A percentile compares a stretch with the other conserved stretches of the same genome.
Conservation (phyloP, 2,329 filamentous ascomycete species). For the Diplodia sapinea region DNA sequence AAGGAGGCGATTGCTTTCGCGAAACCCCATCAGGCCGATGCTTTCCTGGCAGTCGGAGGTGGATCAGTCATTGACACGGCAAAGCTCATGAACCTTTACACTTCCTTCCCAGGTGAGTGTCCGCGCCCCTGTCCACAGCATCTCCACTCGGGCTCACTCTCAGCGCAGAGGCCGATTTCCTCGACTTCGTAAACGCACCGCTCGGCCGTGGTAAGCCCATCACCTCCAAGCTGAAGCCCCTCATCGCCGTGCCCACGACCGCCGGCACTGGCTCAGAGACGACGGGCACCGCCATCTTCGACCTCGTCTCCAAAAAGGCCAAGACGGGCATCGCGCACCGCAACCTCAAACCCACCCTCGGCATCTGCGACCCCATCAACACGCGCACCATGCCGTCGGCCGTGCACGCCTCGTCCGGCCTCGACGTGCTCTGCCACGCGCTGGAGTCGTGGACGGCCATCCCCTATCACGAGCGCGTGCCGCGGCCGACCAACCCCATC, state of each 20-base stretch:
- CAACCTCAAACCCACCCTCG: slow-evolving; percentile 92
- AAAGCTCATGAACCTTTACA: slow-evolving; percentile 98
- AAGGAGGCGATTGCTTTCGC: slow-evolving; percentile 87
- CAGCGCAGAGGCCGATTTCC: slow-evolving; percentile 76
- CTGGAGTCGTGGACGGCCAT: slow-evolving; percentile 98
- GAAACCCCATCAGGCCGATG: slow-evolving; percentile 80
- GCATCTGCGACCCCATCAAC: slow-evolving; percentile 85
- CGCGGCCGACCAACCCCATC: slow-evolving; percentile 86
- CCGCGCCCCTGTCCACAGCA: background rate
- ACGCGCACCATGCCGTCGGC: slow-evolving; percentile 94
- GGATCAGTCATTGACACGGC: slow-evolving; percentile 98
- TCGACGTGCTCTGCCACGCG: slow-evolving; percentile 94
- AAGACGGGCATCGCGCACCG: slow-evolving; percentile 97
- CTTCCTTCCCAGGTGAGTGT: slow-evolving; percentile 68
- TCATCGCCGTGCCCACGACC: slow-evolving; percentile 84
- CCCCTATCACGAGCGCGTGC: slow-evolving; percentile 84
- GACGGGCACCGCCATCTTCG: slow-evolving; percentile 97
- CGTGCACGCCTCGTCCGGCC: slow-evolving; percentile 87
- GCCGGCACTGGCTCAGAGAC: slow-evolving; percentile 92
- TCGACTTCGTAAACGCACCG: slow-evolving; percentile 97
- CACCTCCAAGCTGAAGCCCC: slow-evolving; percentile 70
- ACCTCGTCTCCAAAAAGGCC: slow-evolving; percentile 83
- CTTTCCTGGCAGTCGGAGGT: slow-evolving; percentile 88
- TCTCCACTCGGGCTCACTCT: slow-evolving; percentile 19
- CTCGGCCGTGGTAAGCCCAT: slow-evolving; percentile 83